Base-by-base conservation (phyloP, 805 yeast species). In the Teunomyces stri region DNA sequence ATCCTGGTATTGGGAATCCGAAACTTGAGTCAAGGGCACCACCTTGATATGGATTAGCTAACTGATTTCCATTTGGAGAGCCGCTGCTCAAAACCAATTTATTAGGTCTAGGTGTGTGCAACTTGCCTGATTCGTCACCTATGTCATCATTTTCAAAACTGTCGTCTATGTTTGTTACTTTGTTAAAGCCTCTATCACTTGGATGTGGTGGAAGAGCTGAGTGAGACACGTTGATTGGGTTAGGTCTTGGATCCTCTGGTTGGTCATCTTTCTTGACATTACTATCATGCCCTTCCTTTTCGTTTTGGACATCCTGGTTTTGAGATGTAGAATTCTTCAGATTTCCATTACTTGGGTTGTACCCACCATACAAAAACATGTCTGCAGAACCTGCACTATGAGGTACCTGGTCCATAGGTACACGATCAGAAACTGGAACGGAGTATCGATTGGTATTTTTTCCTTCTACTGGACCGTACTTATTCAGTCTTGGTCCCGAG, bases 1-100 rank as follows among this genome's bases (percentile, higher is more conserved):
- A 67, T 1, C 75, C 74, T 3, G 78, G 78, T 21, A 72, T 71
- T 3, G 78, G 72, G 54, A 71, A 72, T 43, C 69, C 76, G 41
- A 69, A 66, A 13, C 62, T 58, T 36, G 55, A 50, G 33, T 59
- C 61, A 31, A 58, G 46, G 11, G 34, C 43, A 10, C 47, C 55
- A 4, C 45, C 52, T 37, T 62, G 66, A 48, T 59, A 66, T 3
- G 71, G 68, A 42, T 62, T 56, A 45, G 61, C 62, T 54, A 57
- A 58, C 16, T 45, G 52, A 16, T 45, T 50, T 5, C 33, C 45
- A 15, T 29, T 27, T 27, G 55, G 45, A 12, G 48, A 28, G 30
- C 44, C 22, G 34, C 25, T 16, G 28, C 47, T 38, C 27, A 31
- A 21, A 4, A 38, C 13, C 15, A 38, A 44, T 21, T 38, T 39